Conservation (phyloP, 352 stramenopile species). For the Globisporangium rhizosaccharum region DNA sequence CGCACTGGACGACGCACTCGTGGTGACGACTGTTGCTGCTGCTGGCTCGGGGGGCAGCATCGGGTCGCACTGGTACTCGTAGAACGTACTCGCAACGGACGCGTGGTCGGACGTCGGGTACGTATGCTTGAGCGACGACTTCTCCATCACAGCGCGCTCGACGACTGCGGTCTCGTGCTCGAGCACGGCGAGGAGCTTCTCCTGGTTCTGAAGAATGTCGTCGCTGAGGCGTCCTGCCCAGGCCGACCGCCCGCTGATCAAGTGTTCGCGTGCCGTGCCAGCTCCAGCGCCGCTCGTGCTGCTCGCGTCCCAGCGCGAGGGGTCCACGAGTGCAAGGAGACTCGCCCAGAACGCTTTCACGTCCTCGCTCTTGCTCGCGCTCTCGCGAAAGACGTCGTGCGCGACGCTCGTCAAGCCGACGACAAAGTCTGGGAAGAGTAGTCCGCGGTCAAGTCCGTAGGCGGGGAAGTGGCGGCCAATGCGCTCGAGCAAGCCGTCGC, state of each 20-base stretch:
- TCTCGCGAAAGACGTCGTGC: constrained; percentile 26
- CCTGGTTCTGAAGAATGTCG: constrained; percentile 80
- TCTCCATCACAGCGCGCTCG: constrained; percentile 74
- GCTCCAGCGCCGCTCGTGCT: background rate
- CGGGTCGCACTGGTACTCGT: constrained; percentile 63
- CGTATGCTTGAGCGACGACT: constrained; percentile 65
- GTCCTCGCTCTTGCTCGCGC: constrained; percentile 7
- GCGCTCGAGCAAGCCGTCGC: constrained; percentile 22
- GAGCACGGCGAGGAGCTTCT: constrained; percentile 69
- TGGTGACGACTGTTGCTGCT: background rate
- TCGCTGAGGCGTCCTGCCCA: constrained; percentile 66
- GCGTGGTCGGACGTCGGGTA: constrained; percentile 34
- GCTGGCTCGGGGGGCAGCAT: constrained; percentile 33
- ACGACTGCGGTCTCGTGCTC: constrained; percentile 77
- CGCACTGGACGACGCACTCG: background rate
- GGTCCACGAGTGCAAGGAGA: constrained; percentile 27
- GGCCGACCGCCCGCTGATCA: constrained; percentile 18
- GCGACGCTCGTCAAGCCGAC: constrained; percentile 36
- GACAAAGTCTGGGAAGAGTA: constrained; percentile 59
- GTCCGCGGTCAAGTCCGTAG: constrained; percentile 37
- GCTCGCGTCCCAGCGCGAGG: constrained; percentile 8
- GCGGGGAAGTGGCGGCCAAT: constrained; percentile 30
- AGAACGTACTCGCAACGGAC: constrained; percentile 26
- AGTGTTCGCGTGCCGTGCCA: background rate
- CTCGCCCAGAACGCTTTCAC: constrained; percentile 51